Conservation (phyloP, 768 basidiomycete species). For the Mycena capillaripes region DNA sequence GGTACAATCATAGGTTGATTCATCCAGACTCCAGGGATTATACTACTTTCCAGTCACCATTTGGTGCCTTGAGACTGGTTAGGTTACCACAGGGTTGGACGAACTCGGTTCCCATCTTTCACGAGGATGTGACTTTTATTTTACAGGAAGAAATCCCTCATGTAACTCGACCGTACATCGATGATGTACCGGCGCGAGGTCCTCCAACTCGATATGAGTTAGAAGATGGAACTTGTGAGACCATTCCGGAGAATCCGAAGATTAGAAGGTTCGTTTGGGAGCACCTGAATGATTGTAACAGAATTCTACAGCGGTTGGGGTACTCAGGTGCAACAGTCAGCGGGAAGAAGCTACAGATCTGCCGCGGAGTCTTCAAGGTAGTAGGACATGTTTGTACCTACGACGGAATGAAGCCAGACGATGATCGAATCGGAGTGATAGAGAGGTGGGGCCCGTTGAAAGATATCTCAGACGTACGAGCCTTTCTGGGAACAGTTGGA, state of each 20-base stretch:
- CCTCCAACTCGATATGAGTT: neutral
- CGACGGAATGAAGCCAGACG: conserved; percentile 15
- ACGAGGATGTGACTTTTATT: conserved; percentile 10
- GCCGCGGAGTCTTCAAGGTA: neutral
- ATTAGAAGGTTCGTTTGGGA: neutral
- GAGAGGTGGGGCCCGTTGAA: neutral
- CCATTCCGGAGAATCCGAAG: neutral
- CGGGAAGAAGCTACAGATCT: neutral
- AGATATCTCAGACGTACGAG: too few species aligned
- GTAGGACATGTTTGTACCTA: conserved; percentile 9
- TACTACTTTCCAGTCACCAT: conserved; percentile 48
- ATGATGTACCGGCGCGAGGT: conserved; percentile 9
- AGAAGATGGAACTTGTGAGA: neutral
- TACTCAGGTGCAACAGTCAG: neutral
- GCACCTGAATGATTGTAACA: neutral
- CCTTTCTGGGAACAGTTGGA: neutral
- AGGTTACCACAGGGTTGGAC: conserved; percentile 49
- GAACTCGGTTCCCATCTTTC: neutral
- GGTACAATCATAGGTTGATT: conserved; percentile 45
- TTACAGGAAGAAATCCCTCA: conserved; percentile 18
- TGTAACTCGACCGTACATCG: conserved; percentile 26
- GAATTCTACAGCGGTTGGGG: neutral
- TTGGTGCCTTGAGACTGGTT: conserved; percentile 37
- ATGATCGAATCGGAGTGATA: neutral
- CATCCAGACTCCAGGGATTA: conserved; percentile 42